These are phyloP conservation scores for Cymbopogon citratus DNA, from an alignment of 176 grass and related monocot genomes.

Conservation along the genomic window DNA sequence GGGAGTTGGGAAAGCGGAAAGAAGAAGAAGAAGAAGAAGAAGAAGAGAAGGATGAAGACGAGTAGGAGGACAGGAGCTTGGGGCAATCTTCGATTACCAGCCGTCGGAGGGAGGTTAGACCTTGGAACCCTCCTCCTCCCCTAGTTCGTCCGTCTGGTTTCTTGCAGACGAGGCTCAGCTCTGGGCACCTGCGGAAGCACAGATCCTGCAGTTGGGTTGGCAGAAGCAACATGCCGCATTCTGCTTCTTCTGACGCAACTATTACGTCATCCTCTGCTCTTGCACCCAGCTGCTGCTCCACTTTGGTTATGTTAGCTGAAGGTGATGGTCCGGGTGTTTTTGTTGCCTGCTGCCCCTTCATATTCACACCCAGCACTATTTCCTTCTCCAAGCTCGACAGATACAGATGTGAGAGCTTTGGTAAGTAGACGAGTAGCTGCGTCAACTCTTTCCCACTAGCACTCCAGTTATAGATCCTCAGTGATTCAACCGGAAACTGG, in stretches of 20 bases:
- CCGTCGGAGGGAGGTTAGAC: neutral
- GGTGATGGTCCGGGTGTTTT: neutral
- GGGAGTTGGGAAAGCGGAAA: slow-evolving; percentile 6
- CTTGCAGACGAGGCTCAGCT: neutral
- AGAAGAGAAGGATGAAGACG: neutral
- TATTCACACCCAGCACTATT: neutral
- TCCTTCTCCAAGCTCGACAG: fast-evolving
- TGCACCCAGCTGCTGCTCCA: neutral
- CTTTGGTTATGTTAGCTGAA: neutral
- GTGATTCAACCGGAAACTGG: fast-evolving
- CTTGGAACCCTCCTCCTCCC: neutral
- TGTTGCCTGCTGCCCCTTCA: too few relatives aligned
- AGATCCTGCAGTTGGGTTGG: neutral
- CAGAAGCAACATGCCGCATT: neutral
- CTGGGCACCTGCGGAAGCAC: fast-evolving
- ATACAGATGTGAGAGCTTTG: neutral
- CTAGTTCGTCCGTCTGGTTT: neutral
- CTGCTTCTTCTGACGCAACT: neutral
- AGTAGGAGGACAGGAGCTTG: neutral
- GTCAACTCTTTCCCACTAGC: neutral
- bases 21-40: neutral
- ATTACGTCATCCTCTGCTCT: neutral
- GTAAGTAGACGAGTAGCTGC: neutral
- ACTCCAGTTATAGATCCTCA: fast-evolving
- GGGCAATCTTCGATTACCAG: fast-evolving